Conservation (phyloP, 441 rosid species). For the Theobroma grandiflorum region DNA sequence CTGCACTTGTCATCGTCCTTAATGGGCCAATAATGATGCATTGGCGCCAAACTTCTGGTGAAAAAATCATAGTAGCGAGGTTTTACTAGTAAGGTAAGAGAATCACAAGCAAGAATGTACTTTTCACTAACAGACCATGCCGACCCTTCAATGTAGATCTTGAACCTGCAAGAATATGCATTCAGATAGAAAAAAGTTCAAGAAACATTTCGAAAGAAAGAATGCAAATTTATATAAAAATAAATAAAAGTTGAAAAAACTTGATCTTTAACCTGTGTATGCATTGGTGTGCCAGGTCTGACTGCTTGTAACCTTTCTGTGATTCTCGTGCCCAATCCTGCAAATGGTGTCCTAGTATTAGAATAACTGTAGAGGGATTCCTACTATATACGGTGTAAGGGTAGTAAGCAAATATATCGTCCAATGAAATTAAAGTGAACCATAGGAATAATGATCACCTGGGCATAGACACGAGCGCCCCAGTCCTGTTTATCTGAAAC, state of each 20-base stretch:
- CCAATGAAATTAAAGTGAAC: neutral
- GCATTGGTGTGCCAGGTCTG: slow-evolving; percentile 77
- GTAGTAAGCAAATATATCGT: neutral
- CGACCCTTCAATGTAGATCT: slow-evolving; percentile 87
- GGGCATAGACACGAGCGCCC: slow-evolving; percentile 63
- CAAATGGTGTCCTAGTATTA: slow-evolving; percentile 12
- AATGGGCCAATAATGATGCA: slow-evolving; percentile 87
- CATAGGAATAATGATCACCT: slow-evolving; percentile 38
- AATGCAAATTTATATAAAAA: neutral
- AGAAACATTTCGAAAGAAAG: neutral
- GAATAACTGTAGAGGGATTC: neutral
- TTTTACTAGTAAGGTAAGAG: slow-evolving; percentile 63
- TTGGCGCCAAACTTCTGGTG: slow-evolving; percentile 76
- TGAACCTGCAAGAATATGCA: slow-evolving; percentile 54
- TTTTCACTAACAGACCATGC: slow-evolving; percentile 97
- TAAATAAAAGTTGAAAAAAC: neutral
- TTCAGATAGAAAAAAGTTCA: neutral
- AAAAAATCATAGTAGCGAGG: slow-evolving; percentile 85
- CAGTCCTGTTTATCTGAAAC: slow-evolving; percentile 63
- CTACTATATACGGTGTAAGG: neutral
- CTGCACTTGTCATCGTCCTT: slow-evolving; percentile 69
- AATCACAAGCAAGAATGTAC: slow-evolving; percentile 91
- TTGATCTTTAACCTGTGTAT: slow-evolving; percentile 56
- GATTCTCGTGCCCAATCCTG: slow-evolving; percentile 83
- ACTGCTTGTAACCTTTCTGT: slow-evolving; percentile 69